Base-by-base conservation (phyloP, 116 monocot genomes). In the Cymodocea nodosa region DNA sequence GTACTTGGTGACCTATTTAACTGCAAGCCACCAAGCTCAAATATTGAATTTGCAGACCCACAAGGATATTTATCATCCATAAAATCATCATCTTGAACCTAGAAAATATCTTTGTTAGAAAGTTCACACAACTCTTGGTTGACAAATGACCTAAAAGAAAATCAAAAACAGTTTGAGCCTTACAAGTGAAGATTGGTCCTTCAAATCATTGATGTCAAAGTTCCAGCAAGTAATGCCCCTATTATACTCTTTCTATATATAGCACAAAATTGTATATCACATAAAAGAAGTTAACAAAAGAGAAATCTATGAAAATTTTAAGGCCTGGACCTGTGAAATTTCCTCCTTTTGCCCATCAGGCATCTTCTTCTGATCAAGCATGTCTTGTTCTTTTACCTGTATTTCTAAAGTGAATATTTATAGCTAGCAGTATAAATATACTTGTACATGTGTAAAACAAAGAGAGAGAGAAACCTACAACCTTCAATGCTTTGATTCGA, bases 351-450 rank as follows among this genome's bases (percentile, higher is more conserved):
- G 56, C 40, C 73, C 84, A 68, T 79, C 85, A 49, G 76, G 77
- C 84, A 95, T 95, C 72, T 95, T 87, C 76, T 94, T 89, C 73
- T 95, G 83, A 36, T 82, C 87, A 75, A 90, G 77, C 80, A 90
- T 73, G 48, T 74, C 71, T 71, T 75, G 76, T 76, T 95, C 97
- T 63, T 85, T 97, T 15, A 69, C 66, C 90, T 95, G 63, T 50
- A 51, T 39, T 68, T 22, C 60, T 54, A 53, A 25, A 62, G 62
- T 15, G 22, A 36, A 63, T 51, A 44, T 52, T 34, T 22, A 23
- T 48, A 52, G 48, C 9, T 44, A 44, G 8, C 5, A 44, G 8
- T 44, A 44, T 44, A 4, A 44, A 12, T 44, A 44, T 3, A 30
- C 30, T 30, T 44, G 44, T 44, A 12, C 44, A 44, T 44, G 44